phyloP scores from a whole-genome alignment of 148 eudicot species.

The Chenopodium berlandieri region DNA sequence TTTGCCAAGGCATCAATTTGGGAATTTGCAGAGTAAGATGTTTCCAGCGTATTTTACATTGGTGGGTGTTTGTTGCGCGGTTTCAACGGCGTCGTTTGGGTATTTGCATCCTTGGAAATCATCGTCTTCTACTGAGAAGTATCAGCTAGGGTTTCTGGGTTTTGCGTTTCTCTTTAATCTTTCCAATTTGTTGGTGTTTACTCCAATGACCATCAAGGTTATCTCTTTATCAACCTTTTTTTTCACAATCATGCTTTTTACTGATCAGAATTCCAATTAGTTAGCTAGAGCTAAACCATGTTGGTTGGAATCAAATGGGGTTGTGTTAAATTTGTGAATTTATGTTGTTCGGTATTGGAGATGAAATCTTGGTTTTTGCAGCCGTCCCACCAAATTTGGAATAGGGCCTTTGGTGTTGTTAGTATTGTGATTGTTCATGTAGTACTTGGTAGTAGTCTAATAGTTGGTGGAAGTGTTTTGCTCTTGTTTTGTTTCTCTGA shows the following conservation, averaged over 20 bases:
- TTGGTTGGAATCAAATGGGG: neutral
- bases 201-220: constrained; percentile 95
- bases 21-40: constrained; percentile 98
- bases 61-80: constrained; percentile 86
- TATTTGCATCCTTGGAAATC: constrained; percentile 93
- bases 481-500: neutral
- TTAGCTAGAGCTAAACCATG: neutral
- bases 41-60: constrained; percentile 88
- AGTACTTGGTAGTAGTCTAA: neutral
- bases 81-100: constrained; percentile 70
- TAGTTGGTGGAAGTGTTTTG: neutral
- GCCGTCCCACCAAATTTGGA: too few species aligned
- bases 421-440: neutral
- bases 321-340: neutral
- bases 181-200: constrained; percentile 75
- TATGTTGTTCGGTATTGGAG: neutral
- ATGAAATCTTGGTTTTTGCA: too few species aligned
- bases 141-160: constrained; percentile 72
- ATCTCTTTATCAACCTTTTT: neutral
- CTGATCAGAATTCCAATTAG: too few species aligned
- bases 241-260: too few species aligned
- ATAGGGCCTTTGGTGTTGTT: too few species aligned
- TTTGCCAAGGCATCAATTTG: constrained; percentile 94
- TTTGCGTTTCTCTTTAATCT: constrained; percentile 72
- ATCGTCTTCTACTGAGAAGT: constrained; percentile 63